These are phyloP conservation scores for Cordyceps javanica DNA, from an alignment of 2,329 filamentous ascomycete genomes.

Conservation along the genomic window DNA sequence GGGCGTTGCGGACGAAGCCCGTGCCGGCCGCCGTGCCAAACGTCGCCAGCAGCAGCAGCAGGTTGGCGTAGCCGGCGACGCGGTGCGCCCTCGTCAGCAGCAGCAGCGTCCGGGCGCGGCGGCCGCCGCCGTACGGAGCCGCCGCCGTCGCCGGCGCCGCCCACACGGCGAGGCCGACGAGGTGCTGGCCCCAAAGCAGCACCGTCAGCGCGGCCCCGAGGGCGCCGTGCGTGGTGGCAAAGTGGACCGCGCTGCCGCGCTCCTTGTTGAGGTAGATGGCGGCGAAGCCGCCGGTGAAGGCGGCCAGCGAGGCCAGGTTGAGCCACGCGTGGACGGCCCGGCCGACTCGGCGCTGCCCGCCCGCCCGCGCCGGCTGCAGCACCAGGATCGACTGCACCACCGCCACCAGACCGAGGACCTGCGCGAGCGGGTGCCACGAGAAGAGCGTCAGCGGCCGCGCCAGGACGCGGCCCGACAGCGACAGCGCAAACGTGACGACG, in stretches of 20 bases:
- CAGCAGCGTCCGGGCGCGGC: slow-evolving; percentile 72
- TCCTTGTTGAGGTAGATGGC: slow-evolving; percentile 84
- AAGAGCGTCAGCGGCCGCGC: slow-evolving; percentile 69
- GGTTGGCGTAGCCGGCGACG: slow-evolving; percentile 64
- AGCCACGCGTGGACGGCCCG: slow-evolving; percentile 61
- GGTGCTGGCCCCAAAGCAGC: slow-evolving; percentile 63
- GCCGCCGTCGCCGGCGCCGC: slow-evolving; percentile 64
- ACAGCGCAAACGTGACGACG: slow-evolving; percentile 64
- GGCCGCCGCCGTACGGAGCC: slow-evolving; percentile 67
- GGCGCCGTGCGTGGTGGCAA: slow-evolving; percentile 74
- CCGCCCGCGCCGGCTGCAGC: slow-evolving; percentile 79
- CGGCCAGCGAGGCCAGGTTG: slow-evolving; percentile 57
- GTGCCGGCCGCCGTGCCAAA: slow-evolving; percentile 72
- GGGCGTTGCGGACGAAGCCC: slow-evolving; percentile 59
- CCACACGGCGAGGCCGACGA: slow-evolving; percentile 79
- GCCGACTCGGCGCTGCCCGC: slow-evolving; percentile 61
- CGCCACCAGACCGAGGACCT: slow-evolving; percentile 62
- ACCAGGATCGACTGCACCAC: slow-evolving; percentile 75
- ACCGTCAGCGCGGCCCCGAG: slow-evolving; percentile 56
- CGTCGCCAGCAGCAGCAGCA: slow-evolving; percentile 66
- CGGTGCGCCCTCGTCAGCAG: slow-evolving; percentile 91
- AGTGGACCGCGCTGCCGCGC: slow-evolving; percentile 59
- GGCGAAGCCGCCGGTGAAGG: slow-evolving; percentile 58
- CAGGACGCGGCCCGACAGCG: slow-evolving; percentile 75
- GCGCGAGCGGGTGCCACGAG: slow-evolving; percentile 76